These are phyloP conservation scores for Pyricularia sp. DNA, from an alignment of 2,329 filamentous ascomycete species.

Conservation along the genomic window DNA sequence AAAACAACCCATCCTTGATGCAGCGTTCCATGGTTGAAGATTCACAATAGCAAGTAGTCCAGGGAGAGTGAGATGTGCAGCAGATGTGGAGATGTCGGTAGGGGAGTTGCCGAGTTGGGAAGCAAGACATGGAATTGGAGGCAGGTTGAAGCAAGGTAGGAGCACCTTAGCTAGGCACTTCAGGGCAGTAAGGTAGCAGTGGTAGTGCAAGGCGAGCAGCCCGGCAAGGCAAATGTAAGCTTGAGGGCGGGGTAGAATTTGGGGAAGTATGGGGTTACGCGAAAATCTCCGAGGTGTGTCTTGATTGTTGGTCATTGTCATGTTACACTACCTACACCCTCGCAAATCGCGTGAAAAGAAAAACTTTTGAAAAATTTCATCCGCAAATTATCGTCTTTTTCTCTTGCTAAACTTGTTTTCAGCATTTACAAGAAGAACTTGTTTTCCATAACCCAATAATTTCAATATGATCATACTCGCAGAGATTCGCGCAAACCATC, in stretches of 20 bases:
- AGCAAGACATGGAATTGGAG: neutral
- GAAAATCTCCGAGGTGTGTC: neutral
- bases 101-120: neutral
- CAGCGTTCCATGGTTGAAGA: neutral
- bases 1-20: neutral
- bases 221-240: no score
- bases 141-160: neutral
- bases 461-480: neutral
- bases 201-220: neutral
- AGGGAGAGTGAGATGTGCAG: neutral
- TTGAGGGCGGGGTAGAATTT: neutral
- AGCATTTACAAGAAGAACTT: no score
- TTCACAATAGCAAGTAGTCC: neutral
- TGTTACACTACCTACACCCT: neutral
- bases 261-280: neutral
- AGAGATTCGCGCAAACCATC: neutral
- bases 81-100: neutral
- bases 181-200: neutral
- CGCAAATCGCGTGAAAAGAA: neutral
- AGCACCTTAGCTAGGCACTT: neutral
- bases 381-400: no score
- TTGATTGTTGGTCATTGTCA: neutral
- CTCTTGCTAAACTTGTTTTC: neutral
- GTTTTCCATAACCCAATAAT: neutral
- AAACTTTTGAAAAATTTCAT: neutral